These are phyloP conservation scores for Kewa caespitosa DNA, from an alignment of 179 eudicot species.

Conservation along the genomic window DNA sequence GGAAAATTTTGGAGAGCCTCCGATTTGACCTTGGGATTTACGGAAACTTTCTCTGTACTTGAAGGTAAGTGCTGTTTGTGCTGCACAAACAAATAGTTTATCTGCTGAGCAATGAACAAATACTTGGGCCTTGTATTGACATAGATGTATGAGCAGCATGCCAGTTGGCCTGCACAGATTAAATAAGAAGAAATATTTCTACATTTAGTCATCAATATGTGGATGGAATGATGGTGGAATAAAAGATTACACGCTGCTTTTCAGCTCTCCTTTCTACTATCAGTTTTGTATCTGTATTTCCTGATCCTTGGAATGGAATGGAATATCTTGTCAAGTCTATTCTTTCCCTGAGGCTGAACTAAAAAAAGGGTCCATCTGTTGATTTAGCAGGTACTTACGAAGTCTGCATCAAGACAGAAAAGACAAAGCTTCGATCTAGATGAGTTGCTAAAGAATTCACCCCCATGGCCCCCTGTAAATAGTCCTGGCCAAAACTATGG, in stretches of 20 bases:
- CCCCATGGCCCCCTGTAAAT: constrained; percentile 86
- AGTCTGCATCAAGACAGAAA: constrained; percentile 57
- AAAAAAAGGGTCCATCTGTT: background rate
- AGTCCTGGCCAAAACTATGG: constrained; percentile 46
- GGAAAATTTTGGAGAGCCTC: too few species aligned
- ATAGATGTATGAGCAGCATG: background rate
- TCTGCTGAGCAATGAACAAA: background rate
- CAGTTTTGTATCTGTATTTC: background rate
- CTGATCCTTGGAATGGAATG: background rate
- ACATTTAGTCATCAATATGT: too few species aligned
- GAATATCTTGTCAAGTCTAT: background rate
- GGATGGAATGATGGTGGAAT: too few species aligned
- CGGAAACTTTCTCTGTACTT: background rate
- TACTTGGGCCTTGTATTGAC: too few species aligned
- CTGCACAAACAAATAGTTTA: background rate
- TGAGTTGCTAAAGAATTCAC: constrained; percentile 74
- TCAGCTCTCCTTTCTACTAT: background rate
- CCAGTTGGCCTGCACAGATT: background rate
- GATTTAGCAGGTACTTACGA: constrained; percentile 44
- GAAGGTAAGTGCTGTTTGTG: background rate
- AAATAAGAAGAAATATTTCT: too few species aligned
- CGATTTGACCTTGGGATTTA: too few species aligned
- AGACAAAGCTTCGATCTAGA: constrained; percentile 80
- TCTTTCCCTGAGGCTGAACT: background rate
- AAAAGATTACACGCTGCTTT: too few species aligned